Evolutionary conservation across 352 stramenopile genomes (phyloP).

Genomic region (Phytophthora sp.): DNA sequence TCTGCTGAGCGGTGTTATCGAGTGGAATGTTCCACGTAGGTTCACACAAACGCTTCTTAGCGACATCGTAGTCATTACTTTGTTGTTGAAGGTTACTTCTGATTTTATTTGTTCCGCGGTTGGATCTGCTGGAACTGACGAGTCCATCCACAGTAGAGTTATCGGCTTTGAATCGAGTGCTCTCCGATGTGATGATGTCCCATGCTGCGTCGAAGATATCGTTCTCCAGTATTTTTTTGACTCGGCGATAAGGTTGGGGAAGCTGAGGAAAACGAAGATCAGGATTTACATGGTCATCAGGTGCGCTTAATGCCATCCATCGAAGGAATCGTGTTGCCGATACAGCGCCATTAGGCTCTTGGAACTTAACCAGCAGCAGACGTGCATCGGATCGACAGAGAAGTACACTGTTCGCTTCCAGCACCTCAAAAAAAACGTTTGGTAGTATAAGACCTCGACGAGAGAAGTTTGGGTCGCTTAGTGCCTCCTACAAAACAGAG

Average conservation of each 20-base stretch:
- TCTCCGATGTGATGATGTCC: conserved; percentile 49
- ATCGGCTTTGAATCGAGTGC: conserved; percentile 47
- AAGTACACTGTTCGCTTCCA: conserved; percentile 53
- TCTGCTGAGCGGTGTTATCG: background rate
- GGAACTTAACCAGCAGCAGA: conserved; percentile 52
- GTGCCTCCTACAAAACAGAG: conserved; percentile 25
- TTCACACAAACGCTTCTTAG: conserved; percentile 53
- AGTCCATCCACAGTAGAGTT: conserved; percentile 6
- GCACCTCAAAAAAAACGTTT: conserved; percentile 51
- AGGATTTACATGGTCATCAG: conserved; percentile 64
- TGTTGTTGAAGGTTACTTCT: conserved; percentile 10
- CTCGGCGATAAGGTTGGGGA: conserved; percentile 71
- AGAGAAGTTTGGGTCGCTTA: conserved; percentile 34
- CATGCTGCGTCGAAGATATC: conserved; percentile 70
- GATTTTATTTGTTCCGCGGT: conserved; percentile 15
- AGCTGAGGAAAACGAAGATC: conserved; percentile 63
- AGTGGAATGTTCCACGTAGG: conserved; percentile 14
- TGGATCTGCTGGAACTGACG: conserved; percentile 9
- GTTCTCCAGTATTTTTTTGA: conserved; percentile 67
- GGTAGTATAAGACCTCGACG: conserved; percentile 45
- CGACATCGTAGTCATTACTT: conserved; percentile 50
- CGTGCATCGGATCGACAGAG: conserved; percentile 31
- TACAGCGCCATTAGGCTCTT: conserved; percentile 46
- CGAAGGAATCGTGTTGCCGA: conserved; percentile 49
- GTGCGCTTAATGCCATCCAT: conserved; percentile 59